Conservation (phyloP, 441 rosid species). For the Gossypium lobatum region DNA sequence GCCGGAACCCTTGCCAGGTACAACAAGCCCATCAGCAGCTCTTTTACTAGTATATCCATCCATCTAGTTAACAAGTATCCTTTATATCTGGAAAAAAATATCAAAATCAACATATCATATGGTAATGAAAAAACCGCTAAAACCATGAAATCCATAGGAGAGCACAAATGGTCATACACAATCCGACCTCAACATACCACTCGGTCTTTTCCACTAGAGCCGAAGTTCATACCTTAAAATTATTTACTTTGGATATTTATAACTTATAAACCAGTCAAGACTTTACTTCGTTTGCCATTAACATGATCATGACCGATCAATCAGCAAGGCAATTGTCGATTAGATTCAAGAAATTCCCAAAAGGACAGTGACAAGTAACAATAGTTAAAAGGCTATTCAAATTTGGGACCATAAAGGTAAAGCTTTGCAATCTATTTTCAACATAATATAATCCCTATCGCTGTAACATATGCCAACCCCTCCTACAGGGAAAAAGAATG, state of each 20-base stretch:
- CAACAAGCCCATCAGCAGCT: conserved; percentile 37
- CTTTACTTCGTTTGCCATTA: neutral
- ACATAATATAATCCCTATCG: neutral
- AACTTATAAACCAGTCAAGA: neutral
- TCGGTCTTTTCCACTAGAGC: neutral
- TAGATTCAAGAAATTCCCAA: neutral
- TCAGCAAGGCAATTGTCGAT: neutral
- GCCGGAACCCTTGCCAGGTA: conserved; percentile 49
- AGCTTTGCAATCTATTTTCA: neutral
- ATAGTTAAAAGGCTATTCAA: neutral
- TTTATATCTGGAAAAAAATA: conserved; percentile 27
- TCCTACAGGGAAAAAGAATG: neutral
- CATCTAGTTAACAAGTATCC: conserved; percentile 34
- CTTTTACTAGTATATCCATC: conserved; percentile 69
- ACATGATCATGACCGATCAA: neutral
- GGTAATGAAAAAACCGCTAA: neutral
- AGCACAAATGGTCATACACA: neutral
- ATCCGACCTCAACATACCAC: neutral
- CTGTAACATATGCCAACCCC: neutral
- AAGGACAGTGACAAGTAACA: neutral
- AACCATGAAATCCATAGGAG: neutral
- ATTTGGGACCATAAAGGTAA: conserved; percentile 1
- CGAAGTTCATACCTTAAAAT: neutral
- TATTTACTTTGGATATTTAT: neutral
- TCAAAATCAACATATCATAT: neutral